Percentiles rank a stretch among this genome's conserved stretches.
phyloP scores from a whole-genome alignment of 2,329 filamentous ascomycete genomes.

The Aspergillus aculeatus region DNA sequence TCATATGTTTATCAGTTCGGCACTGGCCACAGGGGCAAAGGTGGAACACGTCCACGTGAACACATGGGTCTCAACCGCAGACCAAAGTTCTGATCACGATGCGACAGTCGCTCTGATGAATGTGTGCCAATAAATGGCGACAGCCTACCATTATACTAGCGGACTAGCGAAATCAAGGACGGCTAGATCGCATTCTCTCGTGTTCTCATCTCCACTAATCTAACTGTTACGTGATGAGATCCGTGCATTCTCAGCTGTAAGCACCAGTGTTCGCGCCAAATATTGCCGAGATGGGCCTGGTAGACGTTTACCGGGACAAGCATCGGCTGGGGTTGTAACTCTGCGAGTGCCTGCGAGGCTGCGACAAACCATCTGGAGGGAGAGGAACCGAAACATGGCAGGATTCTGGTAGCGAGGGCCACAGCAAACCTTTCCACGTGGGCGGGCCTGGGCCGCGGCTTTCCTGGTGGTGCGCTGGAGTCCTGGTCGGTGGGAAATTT shows the following conservation, averaged over 20 bases:
- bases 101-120: slow-evolving; percentile 64
- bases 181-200: background rate
- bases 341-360: too few species aligned
- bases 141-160: background rate
- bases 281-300: background rate
- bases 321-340: too few species aligned
- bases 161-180: background rate
- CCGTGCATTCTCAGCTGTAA: background rate
- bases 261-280: background rate
- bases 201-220: background rate
- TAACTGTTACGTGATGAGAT: background rate
- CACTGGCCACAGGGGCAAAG: slow-evolving; percentile 44
- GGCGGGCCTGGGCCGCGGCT: background rate
- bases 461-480: background rate
- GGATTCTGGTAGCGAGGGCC: background rate
- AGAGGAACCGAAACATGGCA: background rate
- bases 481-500: background rate
- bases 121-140: slow-evolving; percentile 47
- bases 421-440: background rate
- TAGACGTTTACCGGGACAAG: background rate
- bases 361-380: too few species aligned
- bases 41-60: slow-evolving; percentile 69
- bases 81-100: slow-evolving; percentile 66
- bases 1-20: slow-evolving; percentile 65
- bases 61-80: slow-evolving; percentile 61